Base-by-base conservation (phyloP, 441 rosid species). In the Eutrema salsugineum region DNA sequence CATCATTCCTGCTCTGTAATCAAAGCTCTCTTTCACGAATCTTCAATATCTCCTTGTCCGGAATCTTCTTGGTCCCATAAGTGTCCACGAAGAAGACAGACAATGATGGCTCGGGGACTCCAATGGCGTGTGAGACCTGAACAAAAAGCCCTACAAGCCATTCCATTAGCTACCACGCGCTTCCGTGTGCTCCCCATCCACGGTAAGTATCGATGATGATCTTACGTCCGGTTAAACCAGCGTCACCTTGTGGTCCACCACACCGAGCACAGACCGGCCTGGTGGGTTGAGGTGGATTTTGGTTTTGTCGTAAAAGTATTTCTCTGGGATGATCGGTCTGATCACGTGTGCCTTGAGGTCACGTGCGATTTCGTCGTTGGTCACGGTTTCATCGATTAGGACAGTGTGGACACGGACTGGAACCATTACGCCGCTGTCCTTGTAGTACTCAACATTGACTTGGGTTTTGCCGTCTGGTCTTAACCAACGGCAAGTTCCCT, bases 381-480 rank as follows among this genome's bases (percentile, higher is more conserved):
- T 87, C n/a, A 85, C 89, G 1, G 86, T 85, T 78, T 87, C 91
- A 14, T 87, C 89, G 9, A 87, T 85, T 0, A 85, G 83, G 8
- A 87, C 89, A 0, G 89, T 85, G 78, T 85, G 89, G 53, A 85
- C 89, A 20, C 89, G 86, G 44, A 83, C 63, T 19, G 89, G 89
- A 12, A 85, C 89, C 89, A 70, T 87, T 6, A 89, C 87, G 0
- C 91, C 91, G 0, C 83, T 83, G 20, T 87, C 91, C 6, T 85
- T 78, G 82, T 74, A 79, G 70, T 87, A 87, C 85, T 87, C 91
- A 1, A 87, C 82, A 6, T 88, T 85, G 50, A 87, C 91, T 47
- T 87, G 91, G 71, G 89, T 87, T 53, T 87, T 87, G 2, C 88
- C 91, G n/a, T 87, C 89, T 3, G 88, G 91, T 68, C 89, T 87